Base-by-base conservation (phyloP, 106 monocot species). In the Dendrobium huoshanense region DNA sequence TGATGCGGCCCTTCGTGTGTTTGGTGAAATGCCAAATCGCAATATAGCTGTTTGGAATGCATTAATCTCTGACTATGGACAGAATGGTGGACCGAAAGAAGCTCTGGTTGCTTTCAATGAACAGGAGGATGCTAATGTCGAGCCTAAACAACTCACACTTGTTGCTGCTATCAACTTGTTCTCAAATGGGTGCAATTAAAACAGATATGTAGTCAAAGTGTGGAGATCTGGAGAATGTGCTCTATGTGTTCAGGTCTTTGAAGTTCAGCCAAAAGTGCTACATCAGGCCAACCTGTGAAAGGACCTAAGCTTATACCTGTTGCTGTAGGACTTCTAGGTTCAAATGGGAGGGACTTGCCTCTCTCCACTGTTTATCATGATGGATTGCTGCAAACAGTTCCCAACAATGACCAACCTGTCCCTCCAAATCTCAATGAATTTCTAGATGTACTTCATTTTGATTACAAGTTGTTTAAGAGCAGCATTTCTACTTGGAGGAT, bases 251-350 rank as follows among this genome's bases (percentile, higher is more conserved):
- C 31, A 29, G 18, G 7, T 80, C 77, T 11, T 31, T 31, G 31
- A 31, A 31, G 31, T 31, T 31, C 80, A 99, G 98, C 84, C 98
- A 99, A 90, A 93, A 95, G 82, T 83, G 80, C 89, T 64, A 99
- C 98, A 41, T 92, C 98, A 78, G 98, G 95, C 18, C 98, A 99
- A 83, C 87, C 88, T 44, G 84, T 86, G 78, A 99, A 99, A 79
- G 92, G 93, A 72, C 91, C 98, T 4, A 99, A 93, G 95, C 90
- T 99, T 85, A 87, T 99, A 79, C 98, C 98, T 59, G 81, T 99
- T 72, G 85, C 91, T 67, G 76, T 92, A 68, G 98, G 98, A n/a
- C 91, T 99, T 5, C 89, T 99, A 67, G 83, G n/a, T n/a, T n/a
- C n/a, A n/a, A 90, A 56, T 80, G 98, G 98, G 79, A 93, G 88